Conservation (phyloP, 331 rosid species). For the Spiraea crenata region DNA sequence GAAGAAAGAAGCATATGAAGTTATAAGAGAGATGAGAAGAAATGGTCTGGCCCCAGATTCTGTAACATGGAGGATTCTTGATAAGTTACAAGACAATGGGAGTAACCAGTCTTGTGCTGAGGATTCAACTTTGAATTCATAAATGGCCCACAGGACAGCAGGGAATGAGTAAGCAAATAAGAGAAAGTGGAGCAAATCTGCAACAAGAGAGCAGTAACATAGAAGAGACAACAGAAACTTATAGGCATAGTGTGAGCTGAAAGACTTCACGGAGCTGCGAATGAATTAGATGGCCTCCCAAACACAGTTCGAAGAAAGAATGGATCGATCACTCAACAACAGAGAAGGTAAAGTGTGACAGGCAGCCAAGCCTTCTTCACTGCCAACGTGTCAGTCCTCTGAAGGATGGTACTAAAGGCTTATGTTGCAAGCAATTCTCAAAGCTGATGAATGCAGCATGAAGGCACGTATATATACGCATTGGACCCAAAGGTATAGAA, state of each 20-base stretch:
- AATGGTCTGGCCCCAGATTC: constrained; percentile 71
- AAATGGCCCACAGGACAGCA: constrained; percentile 11
- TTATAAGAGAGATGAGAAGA: constrained; percentile 75
- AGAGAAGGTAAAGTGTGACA: not conserved
- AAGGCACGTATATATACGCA: not conserved
- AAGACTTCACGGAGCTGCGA: not conserved
- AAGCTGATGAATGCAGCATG: not conserved
- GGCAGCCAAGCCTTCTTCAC: not conserved
- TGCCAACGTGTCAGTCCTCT: not conserved
- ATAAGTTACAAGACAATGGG: constrained; percentile 49
- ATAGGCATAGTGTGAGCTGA: not conserved
- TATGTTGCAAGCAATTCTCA: not conserved
- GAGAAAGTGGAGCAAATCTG: not conserved
- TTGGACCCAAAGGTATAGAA: not conserved
- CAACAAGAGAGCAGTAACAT: not conserved
- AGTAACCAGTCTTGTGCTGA: constrained; percentile 20
- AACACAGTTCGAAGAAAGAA: not conserved
- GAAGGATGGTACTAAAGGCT: too few species aligned
- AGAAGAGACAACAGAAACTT: not conserved
- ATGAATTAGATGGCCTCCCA: not conserved
- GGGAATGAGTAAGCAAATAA: not conserved
- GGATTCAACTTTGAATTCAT: constrained; percentile 24
- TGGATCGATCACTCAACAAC: not conserved
- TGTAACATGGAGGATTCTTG: constrained; percentile 91
- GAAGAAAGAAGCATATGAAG: constrained; percentile 64